A percentile compares a stretch with the other conserved stretches of the same genome.
Evolutionary conservation across 2,329 filamentous ascomycete genomes (phyloP).

Genomic region (Hortaea werneckii): DNA sequence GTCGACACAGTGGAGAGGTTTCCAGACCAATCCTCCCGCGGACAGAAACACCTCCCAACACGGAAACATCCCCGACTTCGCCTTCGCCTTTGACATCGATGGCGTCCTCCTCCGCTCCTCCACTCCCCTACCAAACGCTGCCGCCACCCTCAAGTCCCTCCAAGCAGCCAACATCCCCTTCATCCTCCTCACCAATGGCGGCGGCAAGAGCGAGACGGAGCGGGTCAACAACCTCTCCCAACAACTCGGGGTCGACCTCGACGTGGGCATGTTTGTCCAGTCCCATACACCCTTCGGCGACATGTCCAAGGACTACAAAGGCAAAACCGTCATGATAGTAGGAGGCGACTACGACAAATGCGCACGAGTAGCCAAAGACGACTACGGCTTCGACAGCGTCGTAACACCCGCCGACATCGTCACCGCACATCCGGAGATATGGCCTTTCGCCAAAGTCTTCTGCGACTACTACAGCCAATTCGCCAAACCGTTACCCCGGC

Average conservation of each 20-base stretch:
- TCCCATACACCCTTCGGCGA: slow-evolving; percentile 83
- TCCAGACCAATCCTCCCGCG: neutral
- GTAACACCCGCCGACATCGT: slow-evolving; percentile 81
- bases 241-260: slow-evolving; percentile 54
- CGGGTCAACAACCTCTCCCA: slow-evolving; percentile 60
- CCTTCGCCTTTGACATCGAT: slow-evolving; percentile 64
- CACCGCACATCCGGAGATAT: slow-evolving; percentile 61
- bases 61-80: slow-evolving; percentile 33
- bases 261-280: slow-evolving; percentile 66
- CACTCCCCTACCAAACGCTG: slow-evolving; percentile 67
- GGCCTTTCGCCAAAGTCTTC: slow-evolving; percentile 68
- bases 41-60: neutral
- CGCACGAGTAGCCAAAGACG: slow-evolving; percentile 61
- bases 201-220: slow-evolving; percentile 69
- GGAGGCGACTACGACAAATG: slow-evolving; percentile 47
- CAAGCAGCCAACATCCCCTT: slow-evolving; percentile 71
- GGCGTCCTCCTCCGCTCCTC: slow-evolving; percentile 85
- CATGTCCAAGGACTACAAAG: slow-evolving; percentile 47
- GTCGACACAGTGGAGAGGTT: neutral
- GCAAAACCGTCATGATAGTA: slow-evolving; percentile 41
- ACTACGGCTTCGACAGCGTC: slow-evolving; percentile 46
- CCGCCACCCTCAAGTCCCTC: slow-evolving; percentile 62
- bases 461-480: slow-evolving; percentile 50
- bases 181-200: slow-evolving; percentile 91
- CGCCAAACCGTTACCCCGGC: slow-evolving; percentile 47